Conservation (phyloP, 768 basidiomycete species). For the Sporobolomyces roseus region DNA sequence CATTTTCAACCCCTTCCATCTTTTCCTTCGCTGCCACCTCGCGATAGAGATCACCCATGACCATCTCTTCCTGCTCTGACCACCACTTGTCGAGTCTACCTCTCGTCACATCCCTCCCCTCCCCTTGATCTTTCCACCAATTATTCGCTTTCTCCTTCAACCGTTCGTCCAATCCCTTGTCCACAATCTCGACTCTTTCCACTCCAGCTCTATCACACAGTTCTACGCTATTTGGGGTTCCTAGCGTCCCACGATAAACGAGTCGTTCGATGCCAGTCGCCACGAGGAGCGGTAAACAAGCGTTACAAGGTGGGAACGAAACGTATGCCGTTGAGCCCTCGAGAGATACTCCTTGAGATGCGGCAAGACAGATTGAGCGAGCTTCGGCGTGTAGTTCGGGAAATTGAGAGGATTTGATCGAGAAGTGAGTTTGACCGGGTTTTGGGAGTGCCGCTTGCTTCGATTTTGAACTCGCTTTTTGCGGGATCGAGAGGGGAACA, state of each 20-base stretch:
- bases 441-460: neutral
- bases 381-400: conserved; percentile 39
- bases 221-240: neutral
- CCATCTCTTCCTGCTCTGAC: neutral
- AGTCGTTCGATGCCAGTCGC: conserved; percentile 16
- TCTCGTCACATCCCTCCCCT: conserved; percentile 23
- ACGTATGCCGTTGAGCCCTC: conserved; percentile 31
- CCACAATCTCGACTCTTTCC: conserved; percentile 27
- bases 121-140: conserved; percentile 25
- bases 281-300: conserved; percentile 31
- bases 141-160: conserved; percentile 12
- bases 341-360: conserved; percentile 2
- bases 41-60: neutral
- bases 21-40: neutral
- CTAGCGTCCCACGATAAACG: conserved; percentile 25
- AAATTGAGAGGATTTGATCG: conserved; percentile 1
- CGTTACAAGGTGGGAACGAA: conserved; percentile 33
- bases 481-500: neutral
- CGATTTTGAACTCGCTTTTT: neutral
- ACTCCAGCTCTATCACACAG: conserved; percentile 17
- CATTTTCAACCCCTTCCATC: neutral
- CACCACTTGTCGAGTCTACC: conserved; percentile 23
- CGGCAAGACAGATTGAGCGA: conserved; percentile 31
- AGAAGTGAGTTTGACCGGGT: conserved; percentile 17
- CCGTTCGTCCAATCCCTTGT: conserved; percentile 24